A percentile compares a stretch with the other conserved stretches of the same genome.
Evolutionary conservation across 2,329 filamentous ascomycete species (phyloP).

Genomic region (Colletotrichum tropicicola): DNA sequence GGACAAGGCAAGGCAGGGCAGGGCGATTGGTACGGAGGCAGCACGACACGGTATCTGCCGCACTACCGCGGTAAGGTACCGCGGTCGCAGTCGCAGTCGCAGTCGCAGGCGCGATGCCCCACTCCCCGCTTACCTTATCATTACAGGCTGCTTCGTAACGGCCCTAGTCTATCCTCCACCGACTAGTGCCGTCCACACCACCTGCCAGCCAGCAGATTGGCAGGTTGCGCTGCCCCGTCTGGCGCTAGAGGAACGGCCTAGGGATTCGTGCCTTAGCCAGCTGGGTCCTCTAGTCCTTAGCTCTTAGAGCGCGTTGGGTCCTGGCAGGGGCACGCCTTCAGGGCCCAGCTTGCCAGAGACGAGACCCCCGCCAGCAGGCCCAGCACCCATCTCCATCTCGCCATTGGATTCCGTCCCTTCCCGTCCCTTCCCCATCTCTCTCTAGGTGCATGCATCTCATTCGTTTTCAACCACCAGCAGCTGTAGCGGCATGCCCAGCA

Average conservation of each 20-base stretch:
- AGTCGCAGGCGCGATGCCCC: neutral
- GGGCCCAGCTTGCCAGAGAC: neutral
- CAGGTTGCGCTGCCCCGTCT: neutral
- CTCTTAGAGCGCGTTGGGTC: neutral
- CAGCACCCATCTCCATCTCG: no score
- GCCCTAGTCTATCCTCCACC: neutral
- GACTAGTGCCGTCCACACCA: conserved; percentile 9
- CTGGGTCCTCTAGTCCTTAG: neutral
- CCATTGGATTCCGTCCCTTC: no score
- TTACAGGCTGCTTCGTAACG: conserved; percentile 21
- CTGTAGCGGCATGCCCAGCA: no score
- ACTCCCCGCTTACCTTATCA: conserved; percentile 30
- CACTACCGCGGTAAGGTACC: conserved; percentile 23
- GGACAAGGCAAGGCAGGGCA: neutral
- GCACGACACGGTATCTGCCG: conserved; percentile 19
- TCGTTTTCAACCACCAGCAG: no score
- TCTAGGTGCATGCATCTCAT: no score
- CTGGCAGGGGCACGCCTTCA: neutral
- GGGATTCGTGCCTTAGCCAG: neutral
- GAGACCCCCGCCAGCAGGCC: no score
- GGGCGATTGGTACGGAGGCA: conserved; percentile 11
- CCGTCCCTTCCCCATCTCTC: no score
- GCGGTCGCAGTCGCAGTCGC: conserved; percentile 10
- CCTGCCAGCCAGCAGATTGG: neutral
- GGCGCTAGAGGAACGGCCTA: neutral